Base-by-base conservation (phyloP, 2,329 filamentous ascomycete species). In the Epichloe baconii region DNA sequence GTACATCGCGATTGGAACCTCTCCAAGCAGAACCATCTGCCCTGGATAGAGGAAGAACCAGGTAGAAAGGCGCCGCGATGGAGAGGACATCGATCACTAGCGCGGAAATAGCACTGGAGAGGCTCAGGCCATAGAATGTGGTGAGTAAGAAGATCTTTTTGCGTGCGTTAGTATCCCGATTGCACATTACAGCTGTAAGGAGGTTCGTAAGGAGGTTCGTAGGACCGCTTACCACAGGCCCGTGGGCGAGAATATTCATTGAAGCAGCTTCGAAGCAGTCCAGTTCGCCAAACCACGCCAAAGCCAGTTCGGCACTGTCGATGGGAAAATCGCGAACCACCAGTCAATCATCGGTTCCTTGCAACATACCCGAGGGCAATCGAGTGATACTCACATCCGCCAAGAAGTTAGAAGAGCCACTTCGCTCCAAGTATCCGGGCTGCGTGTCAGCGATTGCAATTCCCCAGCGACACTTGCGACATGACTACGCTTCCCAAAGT, bases 261-360 rank as follows among this genome's bases (percentile, higher is more conserved):
- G 79, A 75, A 11, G 77, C 78, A 48, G 85, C 71, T 64, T 88
- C 84, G 63, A 80, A 75, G 68, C 85, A 81, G 66, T 94, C 88
- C 63, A 85, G 86, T 55, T 82, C 75, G 43, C 81, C 73, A 59
- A 78, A 78, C 88, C 88, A 95, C 45, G 79, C 83, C 45, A 90
- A 62, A 23, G 73, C 79, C 49, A 95, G 73, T 64, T 89, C 83
- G 45, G 81, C 65, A 64, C 78, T 86, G 75, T 6, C 54, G 35
- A 15, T 8, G 10, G 3, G 11, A 12, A 8, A 34, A 48, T 48
- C 34, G 12, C 40, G 26, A 23, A 42, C 3, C 10, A 31, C 14
- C 35, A 19, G 21, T 43, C 36, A 49, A 41, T 17, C 35, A 58
- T 34, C 58, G 54, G 8, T n/a, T 50, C n/a, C 26, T 49, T 15